These are phyloP conservation scores for Diaporthe ilicicola DNA, from an alignment of 2,329 filamentous ascomycete genomes.

Conservation along the genomic window DNA sequence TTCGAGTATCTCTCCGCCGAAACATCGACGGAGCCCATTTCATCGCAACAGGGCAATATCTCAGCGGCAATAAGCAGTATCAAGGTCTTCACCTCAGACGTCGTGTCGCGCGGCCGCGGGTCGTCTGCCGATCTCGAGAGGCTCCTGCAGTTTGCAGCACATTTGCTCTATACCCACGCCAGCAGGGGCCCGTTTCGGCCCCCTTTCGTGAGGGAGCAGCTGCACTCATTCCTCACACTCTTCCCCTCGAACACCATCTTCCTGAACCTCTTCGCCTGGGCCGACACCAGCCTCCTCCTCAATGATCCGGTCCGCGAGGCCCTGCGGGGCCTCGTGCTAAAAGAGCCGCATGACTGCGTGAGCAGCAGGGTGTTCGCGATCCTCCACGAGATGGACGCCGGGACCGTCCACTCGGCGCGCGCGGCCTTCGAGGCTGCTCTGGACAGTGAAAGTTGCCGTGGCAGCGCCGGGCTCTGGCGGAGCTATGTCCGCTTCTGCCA, in stretches of 20 bases:
- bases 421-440: slow-evolving; percentile 63
- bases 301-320: slow-evolving; percentile 79
- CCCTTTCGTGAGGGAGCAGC: slow-evolving; percentile 66
- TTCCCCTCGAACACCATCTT: slow-evolving; percentile 84
- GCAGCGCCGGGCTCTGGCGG: slow-evolving; percentile 57
- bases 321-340: slow-evolving; percentile 61
- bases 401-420: slow-evolving; percentile 58
- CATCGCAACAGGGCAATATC: slow-evolving; percentile 63
- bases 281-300: slow-evolving; percentile 75
- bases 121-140: slow-evolving; percentile 61
- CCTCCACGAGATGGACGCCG: slow-evolving; percentile 56
- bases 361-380: slow-evolving; percentile 59
- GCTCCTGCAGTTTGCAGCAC: slow-evolving; percentile 73
- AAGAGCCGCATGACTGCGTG: slow-evolving; percentile 49
- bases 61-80: slow-evolving; percentile 55
- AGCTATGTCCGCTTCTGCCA: slow-evolving; percentile 59
- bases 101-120: slow-evolving; percentile 48
- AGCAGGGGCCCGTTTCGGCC: slow-evolving; percentile 70
- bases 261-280: slow-evolving; percentile 75
- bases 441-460: slow-evolving; percentile 47
- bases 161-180: slow-evolving; percentile 73
- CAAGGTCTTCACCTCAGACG: slow-evolving; percentile 51
- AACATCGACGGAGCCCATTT: slow-evolving; percentile 53
- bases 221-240: slow-evolving; percentile 65
- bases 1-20: slow-evolving; percentile 69